Percentiles rank a stretch among this genome's conserved stretches.
Evolutionary conservation across 2,329 filamentous ascomycete species (phyloP).

Genomic region (Lachnellula cervina): DNA sequence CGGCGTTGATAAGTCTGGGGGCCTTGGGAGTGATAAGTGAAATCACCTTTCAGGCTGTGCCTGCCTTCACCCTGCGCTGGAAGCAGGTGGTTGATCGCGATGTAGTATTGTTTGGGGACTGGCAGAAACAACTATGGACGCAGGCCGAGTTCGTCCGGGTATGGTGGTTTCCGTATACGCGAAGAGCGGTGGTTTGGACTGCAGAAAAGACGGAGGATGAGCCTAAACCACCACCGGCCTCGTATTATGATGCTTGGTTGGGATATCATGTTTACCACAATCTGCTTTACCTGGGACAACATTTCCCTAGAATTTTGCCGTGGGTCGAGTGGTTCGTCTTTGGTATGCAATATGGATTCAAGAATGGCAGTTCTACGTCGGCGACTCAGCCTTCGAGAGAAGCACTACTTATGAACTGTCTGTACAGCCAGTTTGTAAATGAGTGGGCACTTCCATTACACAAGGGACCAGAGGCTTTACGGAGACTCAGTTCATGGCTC

Average conservation of each 20-base stretch:
- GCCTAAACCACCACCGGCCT: conserved; percentile 49
- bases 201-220: conserved; percentile 71
- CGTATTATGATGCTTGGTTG: conserved; percentile 75
- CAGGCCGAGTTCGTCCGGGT: conserved; percentile 84
- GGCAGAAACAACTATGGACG: conserved; percentile 74
- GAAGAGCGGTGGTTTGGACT: conserved; percentile 82
- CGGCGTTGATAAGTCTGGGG: conserved; percentile 80
- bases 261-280: conserved; percentile 93
- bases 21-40: conserved; percentile 88
- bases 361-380: conserved; percentile 59
- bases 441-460: conserved; percentile 91
- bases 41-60: conserved; percentile 76
- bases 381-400: conserved; percentile 75
- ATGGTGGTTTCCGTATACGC: conserved; percentile 96
- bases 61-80: conserved; percentile 83
- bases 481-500: conserved; percentile 80
- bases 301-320: conserved; percentile 72
- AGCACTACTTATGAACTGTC: conserved; percentile 90
- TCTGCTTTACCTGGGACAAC: conserved; percentile 74
- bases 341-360: conserved; percentile 94
- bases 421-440: conserved; percentile 98
- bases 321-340: conserved; percentile 96
- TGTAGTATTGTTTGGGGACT: conserved; percentile 61
- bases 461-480: conserved; percentile 81
- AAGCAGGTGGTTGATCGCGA: conserved; percentile 72